These are phyloP conservation scores for Macrophomina tecta DNA, from an alignment of 2,329 filamentous ascomycete genomes.

Conservation along the genomic window DNA sequence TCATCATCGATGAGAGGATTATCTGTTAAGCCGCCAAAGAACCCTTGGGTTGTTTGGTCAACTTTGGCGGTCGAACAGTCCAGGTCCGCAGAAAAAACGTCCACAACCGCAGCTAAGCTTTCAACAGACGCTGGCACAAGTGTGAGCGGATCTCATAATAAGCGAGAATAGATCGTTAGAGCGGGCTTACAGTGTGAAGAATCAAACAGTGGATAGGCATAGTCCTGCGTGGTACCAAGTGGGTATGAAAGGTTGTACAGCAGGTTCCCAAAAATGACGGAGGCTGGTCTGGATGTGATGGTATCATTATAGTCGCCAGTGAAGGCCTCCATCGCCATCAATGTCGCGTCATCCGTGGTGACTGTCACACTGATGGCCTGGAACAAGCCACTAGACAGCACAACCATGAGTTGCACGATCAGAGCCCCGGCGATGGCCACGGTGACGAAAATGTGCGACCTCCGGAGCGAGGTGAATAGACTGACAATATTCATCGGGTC, in stretches of 20 bases:
- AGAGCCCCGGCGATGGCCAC: not conserved
- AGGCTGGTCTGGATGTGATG: not conserved
- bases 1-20: not conserved
- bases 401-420: not conserved
- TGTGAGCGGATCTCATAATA: not conserved
- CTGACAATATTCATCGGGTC: conserved; percentile 9
- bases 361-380: not conserved
- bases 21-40: not conserved
- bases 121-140: not conserved
- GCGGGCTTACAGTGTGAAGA: not conserved
- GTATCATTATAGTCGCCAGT: not conserved
- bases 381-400: conserved; percentile 3
- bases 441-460: not conserved
- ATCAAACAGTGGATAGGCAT: conserved; percentile 1
- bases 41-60: not conserved
- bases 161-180: not conserved
- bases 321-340: not conserved
- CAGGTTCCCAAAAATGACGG: not conserved
- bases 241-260: not conserved
- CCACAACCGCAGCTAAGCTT: not conserved
- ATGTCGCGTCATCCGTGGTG: not conserved
- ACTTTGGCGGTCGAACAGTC: not conserved
- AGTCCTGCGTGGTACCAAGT: not conserved
- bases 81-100: conserved; percentile 11
- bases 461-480: not conserved